phyloP scores from a whole-genome alignment of 805 yeast genomes.

The Yarrowia sp. region DNA sequence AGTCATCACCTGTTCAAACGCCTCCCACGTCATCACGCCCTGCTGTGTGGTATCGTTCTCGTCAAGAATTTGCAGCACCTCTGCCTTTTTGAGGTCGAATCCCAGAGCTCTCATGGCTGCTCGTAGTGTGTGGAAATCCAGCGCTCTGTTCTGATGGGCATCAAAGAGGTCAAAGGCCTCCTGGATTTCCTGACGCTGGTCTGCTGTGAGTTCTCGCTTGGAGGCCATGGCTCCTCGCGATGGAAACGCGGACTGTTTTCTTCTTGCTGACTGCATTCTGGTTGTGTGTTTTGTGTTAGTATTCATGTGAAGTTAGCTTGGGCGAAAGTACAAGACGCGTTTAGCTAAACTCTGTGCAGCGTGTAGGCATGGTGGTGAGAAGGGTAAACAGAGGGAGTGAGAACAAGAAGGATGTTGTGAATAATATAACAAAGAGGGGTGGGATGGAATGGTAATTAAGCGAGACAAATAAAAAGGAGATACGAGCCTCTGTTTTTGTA shows the following conservation, averaged over 20 bases:
- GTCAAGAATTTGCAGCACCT: conserved; percentile 77
- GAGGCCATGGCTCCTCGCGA: conserved; percentile 1
- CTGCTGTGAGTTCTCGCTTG: conserved; percentile 69
- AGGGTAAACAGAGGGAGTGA: too few species aligned
- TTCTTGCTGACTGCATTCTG: conserved; percentile 31
- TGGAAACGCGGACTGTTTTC: conserved; percentile 29
- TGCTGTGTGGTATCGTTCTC: conserved; percentile 77
- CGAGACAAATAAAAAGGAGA: too few species aligned
- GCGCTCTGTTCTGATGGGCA: conserved; percentile 85
- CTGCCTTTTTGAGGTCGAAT: conserved; percentile 80
- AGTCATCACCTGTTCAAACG: conserved; percentile 80
- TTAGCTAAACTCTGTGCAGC: conserved; percentile 7
- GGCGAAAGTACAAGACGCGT: conserved; percentile 17
- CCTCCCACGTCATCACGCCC: conserved; percentile 76
- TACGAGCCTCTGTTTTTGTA: too few species aligned
- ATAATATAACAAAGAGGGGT: too few species aligned
- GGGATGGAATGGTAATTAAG: too few species aligned
- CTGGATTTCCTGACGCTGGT: conserved; percentile 87
- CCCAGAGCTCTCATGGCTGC: conserved; percentile 96
- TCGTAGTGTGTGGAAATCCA: conserved; percentile 77
- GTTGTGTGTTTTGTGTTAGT: conserved; percentile 6
- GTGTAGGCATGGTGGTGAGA: neutral
- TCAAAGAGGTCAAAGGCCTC: conserved; percentile 93
- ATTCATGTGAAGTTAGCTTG: neutral
- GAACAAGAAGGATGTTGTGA: too few species aligned